Base-by-base conservation (phyloP, 1,139 yeast species). In the Blastobotrys raffinosifermentans region DNA sequence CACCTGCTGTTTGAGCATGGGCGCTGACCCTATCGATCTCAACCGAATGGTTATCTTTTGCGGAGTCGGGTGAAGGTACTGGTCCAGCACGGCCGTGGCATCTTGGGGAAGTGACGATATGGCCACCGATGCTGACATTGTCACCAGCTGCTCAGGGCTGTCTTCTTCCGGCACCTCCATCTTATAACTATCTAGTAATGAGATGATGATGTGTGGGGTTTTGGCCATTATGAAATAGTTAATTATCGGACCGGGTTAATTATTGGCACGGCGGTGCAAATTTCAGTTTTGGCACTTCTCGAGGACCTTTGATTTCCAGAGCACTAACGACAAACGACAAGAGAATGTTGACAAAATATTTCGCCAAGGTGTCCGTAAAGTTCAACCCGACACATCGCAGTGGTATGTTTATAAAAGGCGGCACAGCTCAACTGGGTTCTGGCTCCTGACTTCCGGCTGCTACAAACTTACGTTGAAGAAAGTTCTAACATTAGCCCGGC, bases 291-390 rank as follows among this genome's bases (percentile, higher is more conserved):
- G n/a, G n/a, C n/a, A n/a, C n/a, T n/a, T n/a, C n/a, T n/a, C n/a
- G n/a, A n/a, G n/a, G n/a, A n/a, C n/a, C n/a, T n/a, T n/a, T n/a
- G n/a, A n/a, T n/a, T n/a, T n/a, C n/a, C n/a, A n/a, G n/a, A n/a
- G n/a, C n/a, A n/a, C n/a, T n/a, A n/a, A n/a, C n/a, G n/a, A n/a
- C n/a, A n/a, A n/a, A n/a, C n/a, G n/a, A n/a, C n/a, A n/a, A n/a
- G n/a, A 32, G 20, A 14, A 85, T 86, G 95, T 80, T 86, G 52
- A 86, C 95, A 34, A 84, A 84, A 62, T 85, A 80, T 64, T 83
- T 86, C 62, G 68, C 85, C 26, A 78, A 77, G 51, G 85, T 85
- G n/a, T 66, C 69, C 31, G 85, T 86, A 34, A 78, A 70, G 56
- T 86, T 86, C 67, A 77, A 83, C 57, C 96, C 96, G 1, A 73